phyloP scores from a whole-genome alignment of 306 rosid genomes.

The Citrullus colocynthis region DNA sequence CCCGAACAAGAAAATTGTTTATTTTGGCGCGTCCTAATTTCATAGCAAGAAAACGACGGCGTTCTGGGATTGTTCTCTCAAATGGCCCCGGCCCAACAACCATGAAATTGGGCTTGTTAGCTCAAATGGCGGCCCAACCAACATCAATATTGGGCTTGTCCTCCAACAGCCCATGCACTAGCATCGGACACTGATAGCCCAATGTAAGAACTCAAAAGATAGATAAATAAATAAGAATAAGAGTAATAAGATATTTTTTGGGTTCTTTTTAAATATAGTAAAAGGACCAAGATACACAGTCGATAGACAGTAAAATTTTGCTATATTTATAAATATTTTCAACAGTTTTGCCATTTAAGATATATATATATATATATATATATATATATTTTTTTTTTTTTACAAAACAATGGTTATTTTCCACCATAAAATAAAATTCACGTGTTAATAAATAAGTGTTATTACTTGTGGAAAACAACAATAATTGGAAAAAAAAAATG shows the following conservation, averaged over 20 bases:
- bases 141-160: not conserved
- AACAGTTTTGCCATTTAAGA: too few species aligned
- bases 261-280: too few species aligned
- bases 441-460: not conserved
- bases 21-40: not conserved
- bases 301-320: too few species aligned
- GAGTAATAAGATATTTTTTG: too few species aligned
- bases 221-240: too few species aligned
- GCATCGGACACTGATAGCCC: not conserved
- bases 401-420: not conserved
- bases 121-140: not conserved
- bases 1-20: not conserved
- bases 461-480: not conserved
- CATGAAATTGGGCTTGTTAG: not conserved
- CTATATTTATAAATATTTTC: too few species aligned
- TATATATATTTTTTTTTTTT: too few species aligned
- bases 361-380: too few species aligned
- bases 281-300: too few species aligned
- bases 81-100: not conserved
- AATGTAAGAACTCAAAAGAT: not conserved
- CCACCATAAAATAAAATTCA: not conserved
- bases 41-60: too few species aligned
- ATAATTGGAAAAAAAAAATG: not conserved
- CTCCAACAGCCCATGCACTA: not conserved
- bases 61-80: not conserved